Evolutionary conservation across 2,329 filamentous ascomycete genomes (phyloP), one percentile per base, ranked within the genome.

Genomic region (Neofusicoccum laricinum): DNA sequence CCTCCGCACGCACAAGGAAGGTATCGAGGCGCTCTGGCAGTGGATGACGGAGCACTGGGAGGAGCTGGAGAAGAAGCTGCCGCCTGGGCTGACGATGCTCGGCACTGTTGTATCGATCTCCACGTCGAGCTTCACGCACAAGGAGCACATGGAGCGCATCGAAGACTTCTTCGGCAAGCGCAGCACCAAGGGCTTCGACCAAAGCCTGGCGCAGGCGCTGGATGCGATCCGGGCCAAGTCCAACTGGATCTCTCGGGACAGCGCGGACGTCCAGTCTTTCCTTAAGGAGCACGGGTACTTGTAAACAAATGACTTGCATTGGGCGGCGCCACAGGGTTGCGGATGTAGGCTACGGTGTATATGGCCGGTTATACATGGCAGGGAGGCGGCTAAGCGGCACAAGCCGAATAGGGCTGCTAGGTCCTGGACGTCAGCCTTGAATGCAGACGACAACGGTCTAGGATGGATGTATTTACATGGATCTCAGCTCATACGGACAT

Each of bases 11-110:
- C 92, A 96, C 74, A 81, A 87, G 7, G 87, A 88, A 48, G 94
- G 94, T 69, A 90, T 96, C 64, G 82, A 90, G 64, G 90, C 90
- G 7, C 84, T 97, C 64, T 97, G 90, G 85, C 78, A 76, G 17
- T 98, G 92, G 91, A 84, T 96, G 82, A 90, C 88, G 74, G 84
- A 88, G 69, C 95, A 96, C 79, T 98, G 94, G 93, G 90, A 91
- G n/a, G 84, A 86, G 38, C 82, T 98, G 48, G 86, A 87, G 75
- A 88, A 90, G 82, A 89, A 91, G 72, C 86, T 97, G 50, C 93
- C 93, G 32, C 92, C 94, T n/a, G 89, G 88, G 17, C 85, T 96
- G 69, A 89, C 90, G 41, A 94, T 98, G 86, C 83, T 98, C 51
- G 90, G 92, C 68, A 88, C 86, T 49, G 89, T 97, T 70, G 91